Evolutionary conservation across 352 stramenopile species (phyloP), one percentile per base, ranked within the genome.

Genomic region (Globisporangium polare): DNA sequence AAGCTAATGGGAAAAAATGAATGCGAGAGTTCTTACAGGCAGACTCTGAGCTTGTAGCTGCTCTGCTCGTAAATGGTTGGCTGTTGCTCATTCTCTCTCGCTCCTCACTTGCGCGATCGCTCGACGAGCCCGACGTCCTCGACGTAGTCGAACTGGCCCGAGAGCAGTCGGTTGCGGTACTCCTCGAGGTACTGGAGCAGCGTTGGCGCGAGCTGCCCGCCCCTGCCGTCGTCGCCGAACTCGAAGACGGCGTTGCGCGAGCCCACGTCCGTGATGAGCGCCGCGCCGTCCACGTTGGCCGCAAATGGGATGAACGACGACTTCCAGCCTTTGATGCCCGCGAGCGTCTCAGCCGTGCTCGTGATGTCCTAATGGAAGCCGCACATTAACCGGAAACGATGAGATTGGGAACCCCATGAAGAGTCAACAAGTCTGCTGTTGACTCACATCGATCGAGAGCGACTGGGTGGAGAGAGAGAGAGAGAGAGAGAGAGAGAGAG

Each of bases 81-180:
- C n/a, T 22, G 6, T 10, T 13, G 33, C 8, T 52, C 17, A 35
- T 17, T 42, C 35, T 9, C 29, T 33, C 29, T 4, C 29, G 8
- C 4, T 33, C 29, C 8, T 71, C 39, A 89, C 67, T 90, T 90
- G 53, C 75, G 69, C 22, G 81, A 86, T 53, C 80, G 81, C 63
- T 95, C 83, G 39, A 94, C 80, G 53, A 94, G 63, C 2, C 84
- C 86, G n/a, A 92, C 74, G 59, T 89, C 86, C 31, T 93, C 81
- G 43, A 95, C 74, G 57, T 86, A 95, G 67, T 94, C 83, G 53
- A 86, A 93, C 29, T 91, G 80, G 26, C 80, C 80, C 0, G 83
- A 91, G 26, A 95, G 69, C 55, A 95, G 71, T n/a, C 78, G 72
- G 74, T 93, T 92, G 53, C 84, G 76, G 62, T 91, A 95, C 41